Base-by-base conservation (phyloP, 2,329 filamentous ascomycete species). In the Curvularia spicifera region DNA sequence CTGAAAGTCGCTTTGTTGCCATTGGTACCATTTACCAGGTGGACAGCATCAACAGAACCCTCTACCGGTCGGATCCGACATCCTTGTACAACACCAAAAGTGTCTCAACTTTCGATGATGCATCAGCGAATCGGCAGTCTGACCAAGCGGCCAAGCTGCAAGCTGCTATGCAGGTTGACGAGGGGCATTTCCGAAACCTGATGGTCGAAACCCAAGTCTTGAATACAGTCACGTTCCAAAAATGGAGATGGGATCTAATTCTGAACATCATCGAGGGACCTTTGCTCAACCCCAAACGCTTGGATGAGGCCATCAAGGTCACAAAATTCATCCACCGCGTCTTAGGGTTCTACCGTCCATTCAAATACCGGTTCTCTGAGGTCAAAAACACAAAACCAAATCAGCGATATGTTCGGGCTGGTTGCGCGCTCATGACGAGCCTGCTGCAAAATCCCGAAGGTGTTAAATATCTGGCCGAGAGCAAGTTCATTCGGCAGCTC, bases 191-290 rank as follows among this genome's bases (percentile, higher is more conserved):
- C 66, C 82, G 87, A 42, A 83, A 82, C 53, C 79, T 86, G 28
- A 84, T 90, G 71, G 75, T 93, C 18, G 91, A 98, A 60, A 95
- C 91, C 4, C 88, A 92, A 53, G 92, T 99, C 2, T 81, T 98
- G 45, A 91, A 89, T 62, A 95, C 91, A 59, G 92, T 92, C 61
- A 97, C 96, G 67, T 97, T 91, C 71, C 83, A 87, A 39, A 99
- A 99, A 75, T 99, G 95, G 95, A 94, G 96, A 73, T 99, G 96
- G 95, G 92, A 96, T 61, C 82, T 96, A 37, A 93, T 99, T 42
- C 85, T 93, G 57, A 90, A 89, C 68, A 88, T 98, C 51, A 93
- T 99, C 35, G 94, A 98, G 73, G 96, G 95, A 0, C 95, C 96
- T 1, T 79, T 99, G 22, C 89, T 93, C 24, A 96, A 93, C 65